These are phyloP conservation scores for Lathyrus oleraceus DNA, from an alignment of 306 rosid genomes.

Conservation along the genomic window DNA sequence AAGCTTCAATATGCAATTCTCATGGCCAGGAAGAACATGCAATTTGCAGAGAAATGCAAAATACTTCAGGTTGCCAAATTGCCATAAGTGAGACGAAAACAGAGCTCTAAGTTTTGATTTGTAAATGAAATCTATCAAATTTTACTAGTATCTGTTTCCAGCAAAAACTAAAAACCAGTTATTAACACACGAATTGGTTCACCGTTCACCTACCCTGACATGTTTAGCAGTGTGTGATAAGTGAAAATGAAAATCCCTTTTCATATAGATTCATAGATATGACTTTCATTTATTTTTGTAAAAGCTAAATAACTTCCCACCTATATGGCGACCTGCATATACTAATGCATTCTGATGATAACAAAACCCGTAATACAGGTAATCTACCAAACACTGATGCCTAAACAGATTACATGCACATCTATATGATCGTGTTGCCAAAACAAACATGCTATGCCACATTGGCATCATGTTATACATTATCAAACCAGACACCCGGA, in stretches of 20 bases:
- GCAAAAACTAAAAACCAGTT: not conserved
- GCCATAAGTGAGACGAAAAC: not conserved
- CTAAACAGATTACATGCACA: not conserved
- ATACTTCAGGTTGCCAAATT: not conserved
- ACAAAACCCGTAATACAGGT: not conserved
- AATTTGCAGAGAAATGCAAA: not conserved
- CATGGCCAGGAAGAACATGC: not conserved
- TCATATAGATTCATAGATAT: not conserved
- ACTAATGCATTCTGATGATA: not conserved
- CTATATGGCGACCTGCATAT: not conserved
- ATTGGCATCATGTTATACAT: not conserved
- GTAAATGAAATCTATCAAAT: not conserved
- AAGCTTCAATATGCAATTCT: not conserved
- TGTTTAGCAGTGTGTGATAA: not conserved
- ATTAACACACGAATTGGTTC: not conserved
- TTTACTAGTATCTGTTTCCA: not conserved
- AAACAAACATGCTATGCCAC: not conserved
- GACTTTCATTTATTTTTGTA: not conserved
- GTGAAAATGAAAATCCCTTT: not conserved
- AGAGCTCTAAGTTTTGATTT: not conserved
- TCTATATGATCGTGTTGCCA: not conserved
- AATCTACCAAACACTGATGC: not conserved
- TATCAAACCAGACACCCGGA: slow-evolving; percentile 1
- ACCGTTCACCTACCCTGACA: not conserved
- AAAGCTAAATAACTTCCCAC: not conserved